Evolutionary conservation across 768 basidiomycete genomes (phyloP), one percentile per base, ranked within the genome.

Genomic region (Psilocybe subaeruginosa): DNA sequence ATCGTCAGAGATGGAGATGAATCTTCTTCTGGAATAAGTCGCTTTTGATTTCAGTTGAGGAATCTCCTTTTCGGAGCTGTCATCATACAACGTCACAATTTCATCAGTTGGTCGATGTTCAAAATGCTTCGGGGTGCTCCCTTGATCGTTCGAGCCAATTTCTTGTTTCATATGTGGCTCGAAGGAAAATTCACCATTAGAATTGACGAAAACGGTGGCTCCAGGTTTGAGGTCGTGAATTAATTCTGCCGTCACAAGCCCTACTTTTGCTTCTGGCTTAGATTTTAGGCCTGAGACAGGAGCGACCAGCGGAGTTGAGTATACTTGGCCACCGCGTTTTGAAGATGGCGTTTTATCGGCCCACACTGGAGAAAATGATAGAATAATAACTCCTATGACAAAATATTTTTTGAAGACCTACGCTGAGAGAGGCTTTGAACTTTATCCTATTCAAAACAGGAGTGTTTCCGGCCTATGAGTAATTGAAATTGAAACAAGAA

Each of bases 341-440:
- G 23, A 39, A 23, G 56, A 35, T 6, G 51, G 35, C 8, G 29
- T 31, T 33, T 23, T 37, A 19, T 48, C 50, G n/a, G 54, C 49
- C 64, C 64, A 65, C 16, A 62, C 64, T 58, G 50, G 14, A 52
- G 23, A 29, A 19, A n/a, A 27, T 59, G 35, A 8, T 27, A 41
- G 27, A 31, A 5, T 17, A 33, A 19, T 1, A 16, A 3, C 33
- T 8, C 4, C 9, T 57, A 3, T 17, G 5, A 23, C 7, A 11
- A 55, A 49, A 33, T 8, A 16, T 31, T 31, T 8, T 8, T 23
- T 33, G 31, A 49, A 43, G 8, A n/a, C 56, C 58, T 45, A 68
- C 66, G 60, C 19, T 61, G 64, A 19, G 66, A 65, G 2, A 68
- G 54, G 41, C 61, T 63, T 37, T 65, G 62, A 16, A 63, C 39